phyloP scores from a whole-genome alignment of 371 early-diverging fungal genomes.

The Mucor racemosus region DNA sequence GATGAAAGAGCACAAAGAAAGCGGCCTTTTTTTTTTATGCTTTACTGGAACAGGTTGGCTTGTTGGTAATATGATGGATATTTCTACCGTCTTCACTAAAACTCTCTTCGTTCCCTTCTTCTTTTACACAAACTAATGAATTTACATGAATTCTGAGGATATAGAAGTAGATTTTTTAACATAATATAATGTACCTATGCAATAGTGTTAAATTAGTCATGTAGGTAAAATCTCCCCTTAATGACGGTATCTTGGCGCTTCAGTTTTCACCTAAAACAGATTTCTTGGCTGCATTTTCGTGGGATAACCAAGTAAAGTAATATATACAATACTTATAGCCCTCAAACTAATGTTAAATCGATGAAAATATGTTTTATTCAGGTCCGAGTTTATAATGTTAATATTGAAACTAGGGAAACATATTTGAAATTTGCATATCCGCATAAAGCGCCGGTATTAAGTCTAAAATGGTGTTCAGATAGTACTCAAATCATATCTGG shows the following conservation, averaged over 20 bases:
- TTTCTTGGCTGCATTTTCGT: conserved; percentile 83
- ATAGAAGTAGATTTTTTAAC: too few species aligned
- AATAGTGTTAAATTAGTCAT: neutral
- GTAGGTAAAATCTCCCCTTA: conserved; percentile 50
- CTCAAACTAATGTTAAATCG: neutral
- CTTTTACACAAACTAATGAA: too few species aligned
- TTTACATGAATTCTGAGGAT: too few species aligned
- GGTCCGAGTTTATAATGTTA: conserved; percentile 27
- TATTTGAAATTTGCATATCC: conserved; percentile 75
- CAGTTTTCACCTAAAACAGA: conserved; percentile 81
- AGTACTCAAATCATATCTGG: conserved; percentile 85
- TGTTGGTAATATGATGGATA: neutral
- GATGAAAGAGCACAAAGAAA: neutral
- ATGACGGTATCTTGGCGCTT: conserved; percentile 80
- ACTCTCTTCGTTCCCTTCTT: neutral
- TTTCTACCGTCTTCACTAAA: neutral
- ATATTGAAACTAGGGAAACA: conserved; percentile 92
- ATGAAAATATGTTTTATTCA: neutral
- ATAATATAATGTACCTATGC: too few species aligned
- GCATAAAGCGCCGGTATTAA: conserved; percentile 86
- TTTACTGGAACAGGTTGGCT: neutral
- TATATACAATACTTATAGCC: neutral
- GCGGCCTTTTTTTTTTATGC: neutral
- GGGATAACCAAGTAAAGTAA: conserved; percentile 84
- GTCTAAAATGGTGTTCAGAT: conserved; percentile 86